These are phyloP conservation scores for Rhytidiadelphus loreus DNA, from an alignment of 225 moss, liverwort and hornwort genomes.

Conservation along the genomic window DNA sequence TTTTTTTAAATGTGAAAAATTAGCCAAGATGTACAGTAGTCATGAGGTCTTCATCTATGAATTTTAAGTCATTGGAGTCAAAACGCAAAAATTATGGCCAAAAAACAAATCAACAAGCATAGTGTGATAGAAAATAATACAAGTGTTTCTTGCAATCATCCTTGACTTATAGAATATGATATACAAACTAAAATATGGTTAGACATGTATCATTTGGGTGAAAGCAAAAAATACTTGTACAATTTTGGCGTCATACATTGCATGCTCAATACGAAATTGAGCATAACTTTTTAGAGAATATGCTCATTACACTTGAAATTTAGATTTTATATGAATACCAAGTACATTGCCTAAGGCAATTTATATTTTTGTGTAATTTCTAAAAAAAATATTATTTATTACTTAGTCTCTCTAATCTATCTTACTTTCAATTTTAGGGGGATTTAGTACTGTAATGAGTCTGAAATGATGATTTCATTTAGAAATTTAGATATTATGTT, in stretches of 20 bases:
- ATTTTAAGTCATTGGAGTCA: no score
- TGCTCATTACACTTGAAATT: not conserved
- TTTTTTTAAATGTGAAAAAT: no score
- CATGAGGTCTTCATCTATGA: no score
- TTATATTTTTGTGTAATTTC: not conserved
- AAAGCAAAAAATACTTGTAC: not conserved
- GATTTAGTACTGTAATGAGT: not conserved
- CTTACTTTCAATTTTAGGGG: not conserved
- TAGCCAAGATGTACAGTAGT: no score
- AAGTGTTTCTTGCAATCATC: no score
- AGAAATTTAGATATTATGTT: no score
- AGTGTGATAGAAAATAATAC: no score
- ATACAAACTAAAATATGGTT: not conserved
- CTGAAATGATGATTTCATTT: not conserved
- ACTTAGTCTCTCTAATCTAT: not conserved
- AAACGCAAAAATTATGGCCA: no score
- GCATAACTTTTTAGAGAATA: not conserved
- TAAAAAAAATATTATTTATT: not conserved
- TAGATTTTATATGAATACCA: fast-evolving
- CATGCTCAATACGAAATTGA: not conserved
- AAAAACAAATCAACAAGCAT: no score
- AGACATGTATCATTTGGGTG: fast-evolving
- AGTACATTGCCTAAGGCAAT: not conserved
- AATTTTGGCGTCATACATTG: fast-evolving
- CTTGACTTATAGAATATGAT: not conserved